Base-by-base conservation (phyloP, 805 yeast species). In the Wickerhamomyces bisporus region DNA sequence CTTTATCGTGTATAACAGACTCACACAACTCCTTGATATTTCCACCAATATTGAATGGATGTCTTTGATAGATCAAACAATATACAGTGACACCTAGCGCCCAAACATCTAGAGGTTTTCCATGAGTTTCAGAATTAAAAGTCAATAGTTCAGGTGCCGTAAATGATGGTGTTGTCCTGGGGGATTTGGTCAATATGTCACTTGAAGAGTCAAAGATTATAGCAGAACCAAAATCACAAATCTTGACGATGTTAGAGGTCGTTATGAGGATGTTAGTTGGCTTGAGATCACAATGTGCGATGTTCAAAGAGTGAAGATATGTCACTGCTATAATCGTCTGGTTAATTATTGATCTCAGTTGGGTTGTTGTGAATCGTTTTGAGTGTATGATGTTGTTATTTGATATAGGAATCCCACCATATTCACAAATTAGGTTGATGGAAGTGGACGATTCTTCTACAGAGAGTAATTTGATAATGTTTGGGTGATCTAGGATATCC, bases 211-310 rank as follows among this genome's bases (percentile, higher is more conserved):
- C 55, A 14, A 36, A 30, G 38, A 36, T 23, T 37, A 75, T 72
- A 19, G 81, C 74, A n/a, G 79, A 77, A 2, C 85, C 85, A 56
- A 78, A 78, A 53, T 78, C 85, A 41, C 79, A 72, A 41, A 78
- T 74, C 44, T 78, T 78, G 9, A 76, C 79, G 1, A 75, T 69
- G 5, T 81, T 81, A 42, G 70, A 71, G 38, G 73, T 74, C 44
- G 74, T 80, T 25, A 78, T 72, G 43, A 78, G 59, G 17, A 78
- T 73, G 50, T 78, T 78, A 6, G 82, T 82, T 2, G 84, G 83
- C 48, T 78, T 78, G 33, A 78, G 75, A 52, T 78, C 85, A 31
- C 84, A 59, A 53, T 78, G 85, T 16, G 78, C 73, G 27, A 78
- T 76, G 23, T 73, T 73, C 45, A 70, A 71, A 4, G 73, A 70